Base-by-base conservation (phyloP, 345 rosid genomes). In the Abelmoschus esculentus region DNA sequence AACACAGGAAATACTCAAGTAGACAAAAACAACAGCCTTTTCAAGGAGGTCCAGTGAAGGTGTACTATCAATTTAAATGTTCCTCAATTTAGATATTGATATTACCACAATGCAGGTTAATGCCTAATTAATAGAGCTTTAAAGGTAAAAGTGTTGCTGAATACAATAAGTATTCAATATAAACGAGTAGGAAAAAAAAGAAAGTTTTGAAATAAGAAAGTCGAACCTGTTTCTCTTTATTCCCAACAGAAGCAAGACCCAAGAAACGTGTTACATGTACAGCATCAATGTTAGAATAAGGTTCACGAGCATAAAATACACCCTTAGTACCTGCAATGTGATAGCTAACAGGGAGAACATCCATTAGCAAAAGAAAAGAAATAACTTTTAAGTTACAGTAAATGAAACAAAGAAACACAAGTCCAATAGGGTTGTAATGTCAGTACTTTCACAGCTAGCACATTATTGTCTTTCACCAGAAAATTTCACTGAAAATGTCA, bases 241-340 rank as follows among this genome's bases (percentile, higher is more conserved):
- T 93, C 71, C 97, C 98, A 81, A 91, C 91, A 22, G 86, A 72
- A 63, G 96, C 97, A 83, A 91, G 97, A 77, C 97, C 96, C 71
- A 93, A 72, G 80, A 93, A 93, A 50, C 98, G 96, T 67, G 96
- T 93, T 58, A 86, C 90, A 70, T 88, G 98, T 47, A 75, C 74
- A 57, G 92, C 87, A 70, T 86, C 95, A 67, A 68, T 38, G 58
- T 91, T 93, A 71, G 79, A 76, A 80, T 91, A 91, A 66, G 98
- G 96, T 70, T 85, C 95, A 53, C 98, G 97, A 46, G 92, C 86
- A 80, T 88, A 93, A 81, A 86, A 91, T 49, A 82, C 82, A 61
- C 92, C 91, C 83, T 80, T 88, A 52, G 92, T 80, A 73, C 95
- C 98, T 72, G 96, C 89, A 84, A 93, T 75, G 78, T 93, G 98